Conservation (phyloP, 805 yeast genomes). For the Teunomyces funiuensis region DNA sequence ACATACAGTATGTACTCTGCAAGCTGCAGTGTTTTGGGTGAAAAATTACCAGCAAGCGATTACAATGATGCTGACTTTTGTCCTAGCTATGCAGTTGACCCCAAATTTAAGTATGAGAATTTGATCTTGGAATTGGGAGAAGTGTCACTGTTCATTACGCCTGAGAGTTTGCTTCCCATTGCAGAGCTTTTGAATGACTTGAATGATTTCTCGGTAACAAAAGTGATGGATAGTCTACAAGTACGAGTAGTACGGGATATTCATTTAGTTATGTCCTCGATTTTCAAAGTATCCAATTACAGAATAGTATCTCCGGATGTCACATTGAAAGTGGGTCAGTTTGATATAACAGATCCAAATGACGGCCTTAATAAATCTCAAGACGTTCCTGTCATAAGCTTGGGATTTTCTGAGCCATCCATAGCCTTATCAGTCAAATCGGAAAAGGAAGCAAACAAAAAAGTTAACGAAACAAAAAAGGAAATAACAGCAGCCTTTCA, state of each 20-base stretch:
- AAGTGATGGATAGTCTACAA: conserved; percentile 66
- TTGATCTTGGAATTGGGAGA: conserved; percentile 56
- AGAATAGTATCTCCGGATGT: conserved; percentile 50
- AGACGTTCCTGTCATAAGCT: conserved; percentile 22
- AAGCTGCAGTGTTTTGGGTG: not conserved
- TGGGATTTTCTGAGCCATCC: conserved; percentile 35
- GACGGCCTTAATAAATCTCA: conserved; percentile 30
- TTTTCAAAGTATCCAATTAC: conserved; percentile 40
- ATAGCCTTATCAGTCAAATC: conserved; percentile 27
- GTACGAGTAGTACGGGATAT: conserved; percentile 52
- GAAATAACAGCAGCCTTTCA: conserved; percentile 31
- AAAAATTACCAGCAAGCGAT: conserved; percentile 2
- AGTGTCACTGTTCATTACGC: conserved; percentile 47
- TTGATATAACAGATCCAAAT: conserved; percentile 17
- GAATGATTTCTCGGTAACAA: conserved; percentile 41
- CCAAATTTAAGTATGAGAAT: conserved; percentile 52
- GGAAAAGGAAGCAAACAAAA: conserved; percentile 8
- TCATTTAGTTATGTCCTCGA: conserved; percentile 27
- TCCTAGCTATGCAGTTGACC: conserved; percentile 30
- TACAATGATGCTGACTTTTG: conserved; percentile 24
- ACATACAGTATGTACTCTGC: conserved; percentile 1
- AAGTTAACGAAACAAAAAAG: conserved; percentile 4
- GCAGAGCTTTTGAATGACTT: conserved; percentile 35
- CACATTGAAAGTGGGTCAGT: conserved; percentile 37
- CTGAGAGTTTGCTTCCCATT: conserved; percentile 40